Evolutionary conservation across 2,329 filamentous ascomycete genomes (phyloP), one percentile per base, ranked within the genome.

Genomic region (Beauveria caledonica): DNA sequence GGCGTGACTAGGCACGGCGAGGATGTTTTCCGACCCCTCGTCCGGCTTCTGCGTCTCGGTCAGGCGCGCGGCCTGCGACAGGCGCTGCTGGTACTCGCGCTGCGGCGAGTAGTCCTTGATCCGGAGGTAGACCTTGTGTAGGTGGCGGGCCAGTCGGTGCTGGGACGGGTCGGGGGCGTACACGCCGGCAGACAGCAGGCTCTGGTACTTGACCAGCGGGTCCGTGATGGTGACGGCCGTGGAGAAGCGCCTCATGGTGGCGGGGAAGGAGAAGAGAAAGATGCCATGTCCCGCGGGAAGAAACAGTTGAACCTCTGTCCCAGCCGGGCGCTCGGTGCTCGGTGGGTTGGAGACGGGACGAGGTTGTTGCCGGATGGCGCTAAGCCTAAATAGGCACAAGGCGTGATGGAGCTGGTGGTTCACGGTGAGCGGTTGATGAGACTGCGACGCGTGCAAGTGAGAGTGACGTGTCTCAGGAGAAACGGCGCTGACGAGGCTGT

Each of bases 21-120:
- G 72, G 13, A 66, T 66, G 2, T 66, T 65, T 33, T 69, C 68
- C 1, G 72, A 70, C 17, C 70, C 65, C 13, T 67, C 65, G 21
- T 72, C 66, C 5, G 68, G 66, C 5, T 64, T 63, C 44, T 65
- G 71, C 15, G 68, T 58, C 40, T 73, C 66, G n/a, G 76, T 74
- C 50, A 82, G 68, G 40, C 73, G 74, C 5, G 80, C 80, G 29
- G 90, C 77, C 64, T 85, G 83, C 48, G 81, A 79, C 1, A 94
- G 77, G 29, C 84, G 81, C 63, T 84, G 77, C 33, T 80, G 80
- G 69, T 92, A 92, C 68, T 91, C 87, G 13, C 81, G 66, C 51
- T 85, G 81, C 0, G 89, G 90, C 40, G 87, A 83, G 72, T 94
- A 93, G 71, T 93, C 89, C 69, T 90, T 92, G 45, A 93, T 76